Base-by-base conservation (phyloP, 2,329 filamentous ascomycete genomes). In the Phialophora expanda region DNA sequence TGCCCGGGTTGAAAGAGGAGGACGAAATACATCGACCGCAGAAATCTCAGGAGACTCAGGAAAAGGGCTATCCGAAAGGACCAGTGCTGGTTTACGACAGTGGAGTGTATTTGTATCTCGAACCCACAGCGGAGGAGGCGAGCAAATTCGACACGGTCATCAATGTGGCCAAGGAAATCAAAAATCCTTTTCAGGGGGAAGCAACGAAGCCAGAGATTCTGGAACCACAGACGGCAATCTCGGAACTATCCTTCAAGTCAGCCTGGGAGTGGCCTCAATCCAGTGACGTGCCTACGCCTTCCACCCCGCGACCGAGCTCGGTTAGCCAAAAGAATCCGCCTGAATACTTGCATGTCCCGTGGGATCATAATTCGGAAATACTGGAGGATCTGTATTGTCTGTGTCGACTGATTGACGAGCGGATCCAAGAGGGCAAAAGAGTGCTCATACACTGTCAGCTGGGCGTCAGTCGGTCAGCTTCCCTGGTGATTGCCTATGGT, bases 331-430 rank as follows among this genome's bases (percentile, higher is more conserved):
- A 51, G 28, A 66, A 68, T 17, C 61, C 64, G 38, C 87, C 87
- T 2, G 87, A 89, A 73, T 89, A 89, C 72, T 84, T 89, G 28
- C 87, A 89, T 73, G 84, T 89, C 60, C 82, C 82, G 8, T 89
- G 87, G 87, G 87, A 89, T 70, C 87, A 89, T 75, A 89, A 89
- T 73, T 88, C 87, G 12, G 87, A 89, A 70, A 88, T 89, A 59
- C 81, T 89, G 8, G 85, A 87, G 32, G 87, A 89, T 73, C 76
- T 89, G 11, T 79, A 84, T 63, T 82, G 81, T 12, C 76, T 89
- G 8, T 87, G 87, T 71, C 84, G 86, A 70, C 75, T 87, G 17
- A 87, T 89, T 69, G 87, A 89, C 65, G 84, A 86, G 38, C 81
- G 84, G 53, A 81, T 88, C 9, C 76, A 81, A 38, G 76, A 85